Evolutionary conservation across 345 rosid genomes (phyloP), one percentile per base, ranked within the genome.

Genomic region (Limnanthes douglasii): DNA sequence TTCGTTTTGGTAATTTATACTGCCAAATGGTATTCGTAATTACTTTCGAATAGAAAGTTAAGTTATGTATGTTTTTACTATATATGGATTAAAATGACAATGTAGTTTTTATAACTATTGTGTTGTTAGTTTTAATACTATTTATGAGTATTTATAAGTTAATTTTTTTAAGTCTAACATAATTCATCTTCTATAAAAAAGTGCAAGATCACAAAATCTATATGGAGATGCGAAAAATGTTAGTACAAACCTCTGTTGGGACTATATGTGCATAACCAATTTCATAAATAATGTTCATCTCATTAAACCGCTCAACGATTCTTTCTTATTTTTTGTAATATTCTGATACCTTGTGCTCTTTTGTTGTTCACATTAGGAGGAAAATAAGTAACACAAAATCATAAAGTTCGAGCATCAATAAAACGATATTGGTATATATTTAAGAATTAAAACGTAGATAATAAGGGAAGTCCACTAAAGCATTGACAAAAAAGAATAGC

Each of bases 301-400:
- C 95, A 54, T 62, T 66, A 42, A 59, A 84, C 26, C 81, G 78
- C 39, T 65, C 73, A 4, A 75, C 77, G 11, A 84, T 86, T 48
- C 58, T 66, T 45, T 72, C 92, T 56, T 84, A 92, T 56, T 68
- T 68, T 61, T 75, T 58, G 72, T 83, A 83, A 38, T 83, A 83
- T 48, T 75, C 86, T 4, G 78, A 72, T 8, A 83, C 72, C 71
- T 60, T 68, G 17, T 72, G 56, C 35, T 75, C 66, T 43, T 75
- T 43, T 54, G 44, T 24, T 16, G 29, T 18, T 21, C 24, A 21
- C 24, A 21, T 4, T 7, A 21, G n/a, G n/a, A n/a, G n/a, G 24
- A 21, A 21, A 3, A 21, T 21, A 21, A 36, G 15, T 5, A 27
- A 23, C 30, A 36, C 35, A 5, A 24, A 3, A 27, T n/a, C n/a